A percentile compares a stretch with the other conserved stretches of the same genome.
These are phyloP conservation scores for Zopfochytrium polystomum DNA, from an alignment of 371 early-diverging fungal genomes.

Conservation along the genomic window DNA sequence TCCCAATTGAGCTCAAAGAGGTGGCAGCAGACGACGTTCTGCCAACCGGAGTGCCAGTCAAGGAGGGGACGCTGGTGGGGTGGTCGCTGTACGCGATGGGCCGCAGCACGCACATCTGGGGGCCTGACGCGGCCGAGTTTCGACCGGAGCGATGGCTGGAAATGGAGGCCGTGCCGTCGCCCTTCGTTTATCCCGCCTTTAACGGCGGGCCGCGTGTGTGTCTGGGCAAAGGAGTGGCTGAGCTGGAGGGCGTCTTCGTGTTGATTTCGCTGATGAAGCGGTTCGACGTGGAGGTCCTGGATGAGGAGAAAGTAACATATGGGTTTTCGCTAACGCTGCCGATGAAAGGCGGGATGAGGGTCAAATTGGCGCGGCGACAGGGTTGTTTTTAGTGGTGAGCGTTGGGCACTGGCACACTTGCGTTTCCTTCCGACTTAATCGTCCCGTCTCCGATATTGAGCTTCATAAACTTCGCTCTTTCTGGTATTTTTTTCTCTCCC, in stretches of 20 bases:
- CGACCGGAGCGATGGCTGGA: slow-evolving; percentile 61
- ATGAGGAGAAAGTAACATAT: slow-evolving; percentile 15
- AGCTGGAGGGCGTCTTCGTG: slow-evolving; percentile 25
- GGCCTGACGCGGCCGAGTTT: too few relatives aligned
- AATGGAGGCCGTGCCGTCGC: slow-evolving; percentile 9
- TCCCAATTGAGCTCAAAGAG: slow-evolving; percentile 62
- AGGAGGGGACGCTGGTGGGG: slow-evolving; percentile 51
- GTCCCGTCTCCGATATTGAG: too few relatives aligned
- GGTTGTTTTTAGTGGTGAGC: too few relatives aligned
- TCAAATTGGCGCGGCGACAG: too few relatives aligned
- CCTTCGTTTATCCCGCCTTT: slow-evolving; percentile 19
- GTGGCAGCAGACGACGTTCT: slow-evolving; percentile 62
- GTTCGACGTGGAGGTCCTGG: slow-evolving; percentile 8
- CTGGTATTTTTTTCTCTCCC: too few relatives aligned
- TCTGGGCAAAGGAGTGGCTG: slow-evolving; percentile 42
- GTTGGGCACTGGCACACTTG: too few relatives aligned
- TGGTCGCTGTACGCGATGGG: slow-evolving; percentile 59
- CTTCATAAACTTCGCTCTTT: too few relatives aligned
- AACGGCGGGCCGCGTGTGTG: slow-evolving; percentile 70
- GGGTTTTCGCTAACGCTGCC: slow-evolving; percentile 22
- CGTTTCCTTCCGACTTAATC: too few relatives aligned
- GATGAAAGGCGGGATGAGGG: slow-evolving; percentile 14
- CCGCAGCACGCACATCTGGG: slow-evolving; percentile 56
- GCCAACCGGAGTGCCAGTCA: slow-evolving; percentile 63
- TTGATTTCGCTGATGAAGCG: slow-evolving; percentile 13